A percentile compares a stretch with the other conserved stretches of the same genome.
phyloP scores from a whole-genome alignment of 768 basidiomycete genomes.

The Calvatia gigantea region DNA sequence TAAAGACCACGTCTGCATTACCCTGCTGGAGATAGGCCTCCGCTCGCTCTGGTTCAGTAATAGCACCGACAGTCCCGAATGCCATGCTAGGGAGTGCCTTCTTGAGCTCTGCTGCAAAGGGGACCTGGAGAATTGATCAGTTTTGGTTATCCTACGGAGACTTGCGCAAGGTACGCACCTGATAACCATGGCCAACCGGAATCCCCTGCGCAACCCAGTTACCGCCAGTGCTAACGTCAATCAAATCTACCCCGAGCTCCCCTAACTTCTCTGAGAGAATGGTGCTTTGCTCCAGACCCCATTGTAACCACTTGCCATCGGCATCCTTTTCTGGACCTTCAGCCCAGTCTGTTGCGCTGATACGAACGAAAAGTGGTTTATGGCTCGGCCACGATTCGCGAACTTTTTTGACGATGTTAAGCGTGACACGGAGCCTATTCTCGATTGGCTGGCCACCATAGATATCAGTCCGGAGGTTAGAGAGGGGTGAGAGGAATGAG shows the following conservation, averaged over 20 bases:
- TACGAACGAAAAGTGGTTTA: conserved; percentile 25
- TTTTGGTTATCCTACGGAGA: neutral
- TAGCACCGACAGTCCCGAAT: conserved; percentile 71
- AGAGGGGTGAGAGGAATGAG: conserved; percentile 41
- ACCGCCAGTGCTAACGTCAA: conserved; percentile 70
- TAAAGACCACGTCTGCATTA: conserved; percentile 64
- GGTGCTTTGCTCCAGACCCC: conserved; percentile 78
- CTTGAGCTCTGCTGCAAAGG: conserved; percentile 68
- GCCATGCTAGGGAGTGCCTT: conserved; percentile 51
- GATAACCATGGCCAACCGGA: conserved; percentile 51
- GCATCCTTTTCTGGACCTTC: conserved; percentile 51
- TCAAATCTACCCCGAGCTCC: conserved; percentile 67
- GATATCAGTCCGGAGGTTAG: conserved; percentile 1
- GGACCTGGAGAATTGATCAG: conserved; percentile 39
- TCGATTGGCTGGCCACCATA: conserved; percentile 6
- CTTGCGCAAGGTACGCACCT: conserved; percentile 32
- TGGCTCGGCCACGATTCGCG: conserved; percentile 5
- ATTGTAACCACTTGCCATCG: conserved; percentile 56
- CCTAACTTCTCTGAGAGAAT: conserved; percentile 51
- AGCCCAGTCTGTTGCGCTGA: conserved; percentile 69
- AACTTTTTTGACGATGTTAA: neutral
- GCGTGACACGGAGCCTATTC: conserved; percentile 1
- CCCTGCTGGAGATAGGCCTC: conserved; percentile 63
- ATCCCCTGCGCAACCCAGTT: conserved; percentile 64
- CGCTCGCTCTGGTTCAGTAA: conserved; percentile 51